phyloP scores from a whole-genome alignment of 2,329 filamentous ascomycete species.

The Cladosporium oxysporum region DNA sequence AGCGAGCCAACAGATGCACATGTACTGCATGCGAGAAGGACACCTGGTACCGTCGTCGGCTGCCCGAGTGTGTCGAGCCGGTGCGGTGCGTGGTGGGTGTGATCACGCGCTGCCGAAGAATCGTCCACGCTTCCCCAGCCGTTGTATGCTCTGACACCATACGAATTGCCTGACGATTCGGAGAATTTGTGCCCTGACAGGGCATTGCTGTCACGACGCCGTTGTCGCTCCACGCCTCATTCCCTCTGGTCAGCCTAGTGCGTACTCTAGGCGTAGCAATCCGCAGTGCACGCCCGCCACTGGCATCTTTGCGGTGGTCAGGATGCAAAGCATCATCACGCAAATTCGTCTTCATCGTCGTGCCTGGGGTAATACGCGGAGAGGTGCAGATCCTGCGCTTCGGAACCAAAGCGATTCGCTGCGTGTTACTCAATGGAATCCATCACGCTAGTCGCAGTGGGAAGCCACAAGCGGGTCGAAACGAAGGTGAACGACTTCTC shows the following conservation, averaged over 20 bases:
- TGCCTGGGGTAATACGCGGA: slow-evolving; percentile 6
- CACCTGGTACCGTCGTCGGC: not conserved
- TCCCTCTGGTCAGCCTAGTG: not conserved
- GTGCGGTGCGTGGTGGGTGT: not conserved
- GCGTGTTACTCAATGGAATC: slow-evolving; percentile 3
- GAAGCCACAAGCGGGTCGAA: not conserved
- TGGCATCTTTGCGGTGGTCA: not conserved
- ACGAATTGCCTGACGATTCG: not conserved
- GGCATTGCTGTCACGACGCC: slow-evolving; percentile 1
- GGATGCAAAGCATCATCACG: slow-evolving; percentile 4
- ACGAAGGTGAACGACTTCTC: slow-evolving; percentile 1
- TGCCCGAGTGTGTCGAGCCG: not conserved
- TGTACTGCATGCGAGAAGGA: not conserved
- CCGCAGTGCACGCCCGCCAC: not conserved
- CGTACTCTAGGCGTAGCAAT: not conserved
- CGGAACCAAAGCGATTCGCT: slow-evolving; percentile 17
- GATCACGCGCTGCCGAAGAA: slow-evolving; percentile 15
- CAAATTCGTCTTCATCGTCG: not conserved
- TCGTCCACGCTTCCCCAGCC: slow-evolving; percentile 13
- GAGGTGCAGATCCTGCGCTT: slow-evolving; percentile 3
- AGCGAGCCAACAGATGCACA: not conserved
- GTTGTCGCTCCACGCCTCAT: not conserved
- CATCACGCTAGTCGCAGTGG: slow-evolving; percentile 1
- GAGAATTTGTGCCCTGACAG: not conserved
- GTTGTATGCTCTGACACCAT: not conserved